phyloP scores from a whole-genome alignment of 2,329 filamentous ascomycete genomes.

The Talaromyces marneffei region DNA sequence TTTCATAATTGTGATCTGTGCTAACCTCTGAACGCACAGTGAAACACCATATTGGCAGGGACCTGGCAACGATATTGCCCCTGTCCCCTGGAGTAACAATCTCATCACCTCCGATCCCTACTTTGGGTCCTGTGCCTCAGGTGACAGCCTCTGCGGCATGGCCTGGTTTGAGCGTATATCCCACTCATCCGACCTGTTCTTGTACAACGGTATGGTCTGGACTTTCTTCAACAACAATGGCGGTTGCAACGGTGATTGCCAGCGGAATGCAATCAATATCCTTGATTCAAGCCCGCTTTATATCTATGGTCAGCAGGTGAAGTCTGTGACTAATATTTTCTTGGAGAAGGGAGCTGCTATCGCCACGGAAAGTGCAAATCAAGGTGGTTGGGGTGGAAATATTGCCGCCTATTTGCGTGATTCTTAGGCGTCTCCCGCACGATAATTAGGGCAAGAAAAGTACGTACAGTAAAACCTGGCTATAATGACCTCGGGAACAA shows the following conservation, averaged over 20 bases:
- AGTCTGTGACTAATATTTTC: constrained; percentile 26
- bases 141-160: constrained; percentile 34
- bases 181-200: constrained; percentile 27
- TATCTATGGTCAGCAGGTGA: constrained; percentile 27
- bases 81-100: constrained; percentile 24
- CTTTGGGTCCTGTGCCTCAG: constrained; percentile 24
- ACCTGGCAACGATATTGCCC: constrained; percentile 27
- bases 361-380: constrained; percentile 25
- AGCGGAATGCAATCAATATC: constrained; percentile 32
- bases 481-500: too few relatives aligned
- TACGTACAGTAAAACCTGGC: neutral
- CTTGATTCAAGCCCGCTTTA: constrained; percentile 23
- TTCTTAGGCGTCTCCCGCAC: neutral
- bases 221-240: constrained; percentile 36
- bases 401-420: constrained; percentile 25
- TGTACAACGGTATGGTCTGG: constrained; percentile 39
- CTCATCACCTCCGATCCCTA: constrained; percentile 22
- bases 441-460: neutral
- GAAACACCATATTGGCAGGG: constrained; percentile 50
- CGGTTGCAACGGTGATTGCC: constrained; percentile 25
- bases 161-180: constrained; percentile 27
- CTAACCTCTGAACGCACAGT: constrained; percentile 19
- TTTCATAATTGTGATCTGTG: neutral
- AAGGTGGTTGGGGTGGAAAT: constrained; percentile 32
- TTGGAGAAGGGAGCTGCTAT: constrained; percentile 21